Evolutionary conservation across 495 filamentous ascomycete species (phyloP), one percentile per base, ranked within the genome.

Genomic region (Penicillium pancosmium): DNA sequence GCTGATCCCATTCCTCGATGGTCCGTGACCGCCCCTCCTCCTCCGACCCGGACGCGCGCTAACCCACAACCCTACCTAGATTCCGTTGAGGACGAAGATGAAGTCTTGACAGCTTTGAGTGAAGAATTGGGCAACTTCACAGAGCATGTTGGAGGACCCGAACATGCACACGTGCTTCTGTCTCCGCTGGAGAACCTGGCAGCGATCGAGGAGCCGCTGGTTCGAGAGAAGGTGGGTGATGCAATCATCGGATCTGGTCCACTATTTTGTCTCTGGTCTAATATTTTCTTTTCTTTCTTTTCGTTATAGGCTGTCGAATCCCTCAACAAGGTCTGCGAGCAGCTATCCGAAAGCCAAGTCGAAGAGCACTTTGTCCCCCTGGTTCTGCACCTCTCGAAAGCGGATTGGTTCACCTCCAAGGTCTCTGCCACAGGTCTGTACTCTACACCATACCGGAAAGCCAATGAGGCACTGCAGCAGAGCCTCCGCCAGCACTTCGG

Each of bases 331-430:
- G 97, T 98, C 69, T 97, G 93, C 81, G 84, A 86, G 67, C 85
- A 97, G 70, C 83, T 98, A 36, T 94, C 91, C 34, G 81, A 91
- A 64, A 82, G 91, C 66, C 94, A 98, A 78, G 86, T 98, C 71
- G 95, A 98, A 80, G 90, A 98, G 68, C 88, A 89, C 72, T 98
- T 97, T 78, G 91, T 98, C 66, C 94, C 95, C 27, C 88, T 98
- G 63, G 89, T 90, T 53, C 84, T 96, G 66, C 90, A 94, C 63
- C 88, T 98, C 53, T 96, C 94, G 55, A 98, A 97, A 84, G 95
- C 94, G 73, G 94, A 98, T 80, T 98, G 94, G 94, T 98, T 98
- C 70, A 98, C 94, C 31, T 98, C 95, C 59, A 98, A 98, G 75
- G 94, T 98, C 52, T 98, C 94, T 13, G 94, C 93, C 8, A 95